phyloP scores from a whole-genome alignment of 495 filamentous ascomycete species.

The Aspergillus olivimuriae region DNA sequence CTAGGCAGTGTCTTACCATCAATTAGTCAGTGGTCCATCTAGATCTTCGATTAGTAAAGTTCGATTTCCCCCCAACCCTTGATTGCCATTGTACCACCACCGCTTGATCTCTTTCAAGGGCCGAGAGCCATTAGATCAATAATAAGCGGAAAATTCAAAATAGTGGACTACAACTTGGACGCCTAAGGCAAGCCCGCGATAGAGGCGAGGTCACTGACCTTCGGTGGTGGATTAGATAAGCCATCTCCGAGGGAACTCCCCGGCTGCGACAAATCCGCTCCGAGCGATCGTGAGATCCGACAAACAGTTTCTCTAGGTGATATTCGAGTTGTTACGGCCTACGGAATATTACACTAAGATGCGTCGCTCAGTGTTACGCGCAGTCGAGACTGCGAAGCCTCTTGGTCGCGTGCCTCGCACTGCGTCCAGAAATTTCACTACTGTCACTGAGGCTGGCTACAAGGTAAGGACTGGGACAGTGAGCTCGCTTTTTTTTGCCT shows the following conservation, averaged over 20 bases:
- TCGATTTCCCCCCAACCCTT: too few species aligned
- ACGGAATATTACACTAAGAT: too few species aligned
- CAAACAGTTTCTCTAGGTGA: slow-evolving; percentile 11
- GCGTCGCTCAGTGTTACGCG: slow-evolving; percentile 43
- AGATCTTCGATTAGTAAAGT: slow-evolving; percentile 3
- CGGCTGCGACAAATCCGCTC: too few species aligned
- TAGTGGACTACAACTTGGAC: not conserved
- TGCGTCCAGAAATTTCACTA: slow-evolving; percentile 37
- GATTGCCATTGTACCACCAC: not conserved
- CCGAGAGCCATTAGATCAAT: too few species aligned
- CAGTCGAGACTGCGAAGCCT: slow-evolving; percentile 38
- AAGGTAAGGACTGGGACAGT: slow-evolving; percentile 27
- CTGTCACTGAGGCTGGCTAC: slow-evolving; percentile 25
- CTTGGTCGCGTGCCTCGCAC: slow-evolving; percentile 33
- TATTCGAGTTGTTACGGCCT: too few species aligned
- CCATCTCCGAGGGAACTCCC: slow-evolving; percentile 5
- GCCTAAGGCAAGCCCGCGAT: too few species aligned
- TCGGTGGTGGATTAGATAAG: slow-evolving; percentile 32
- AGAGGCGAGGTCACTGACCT: too few species aligned
- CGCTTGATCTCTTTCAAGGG: too few species aligned
- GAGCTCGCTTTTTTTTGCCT: slow-evolving; percentile 1
- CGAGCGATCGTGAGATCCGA: too few species aligned
- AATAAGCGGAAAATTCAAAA: not conserved
- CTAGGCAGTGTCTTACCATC: too few species aligned
- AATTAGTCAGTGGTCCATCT: slow-evolving; percentile 2